Conservation (phyloP, 2,329 filamentous ascomycete genomes). For the Hirsutella rhossiliensis region DNA sequence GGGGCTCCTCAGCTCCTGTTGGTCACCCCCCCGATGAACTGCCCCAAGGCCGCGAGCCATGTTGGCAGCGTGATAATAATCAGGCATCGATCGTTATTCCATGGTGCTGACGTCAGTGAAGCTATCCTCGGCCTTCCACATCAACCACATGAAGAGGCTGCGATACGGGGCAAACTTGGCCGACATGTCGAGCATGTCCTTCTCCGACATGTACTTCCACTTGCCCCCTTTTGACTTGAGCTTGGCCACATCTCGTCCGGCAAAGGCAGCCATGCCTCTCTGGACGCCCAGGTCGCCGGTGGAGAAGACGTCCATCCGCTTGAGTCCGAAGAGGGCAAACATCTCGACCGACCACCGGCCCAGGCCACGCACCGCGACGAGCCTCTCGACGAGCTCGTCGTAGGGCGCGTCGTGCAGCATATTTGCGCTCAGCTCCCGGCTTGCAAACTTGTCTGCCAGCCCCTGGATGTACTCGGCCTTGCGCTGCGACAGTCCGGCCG, state of each 20-base stretch:
- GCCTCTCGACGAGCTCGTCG: constrained; percentile 69
- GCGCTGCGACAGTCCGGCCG: constrained; percentile 79
- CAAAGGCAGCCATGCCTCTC: constrained; percentile 82
- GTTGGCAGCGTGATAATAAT: background rate
- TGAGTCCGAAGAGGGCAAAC: constrained; percentile 94
- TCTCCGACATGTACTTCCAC: constrained; percentile 96
- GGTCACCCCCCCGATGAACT: background rate
- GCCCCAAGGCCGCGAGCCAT: background rate
- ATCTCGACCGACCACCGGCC: constrained; percentile 93
- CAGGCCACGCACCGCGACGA: constrained; percentile 77
- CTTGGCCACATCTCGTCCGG: constrained; percentile 72
- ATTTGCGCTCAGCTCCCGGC: constrained; percentile 60
- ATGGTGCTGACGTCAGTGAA: constrained; percentile 55
- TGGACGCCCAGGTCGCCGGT: constrained; percentile 90
- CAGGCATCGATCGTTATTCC: constrained; percentile 20
- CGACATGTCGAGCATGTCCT: constrained; percentile 77
- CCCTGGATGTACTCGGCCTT: constrained; percentile 94
- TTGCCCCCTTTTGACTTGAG: constrained; percentile 73
- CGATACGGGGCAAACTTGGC: constrained; percentile 77
- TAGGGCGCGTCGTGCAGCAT: constrained; percentile 72
- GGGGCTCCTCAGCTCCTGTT: too few species aligned
- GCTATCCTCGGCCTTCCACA: constrained; percentile 71
- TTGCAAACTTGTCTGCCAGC: constrained; percentile 67
- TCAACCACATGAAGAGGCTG: constrained; percentile 96
- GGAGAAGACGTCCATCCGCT: constrained; percentile 87